These are phyloP conservation scores for Gossypium stocksii DNA, from an alignment of 345 rosid species.

Conservation along the genomic window DNA sequence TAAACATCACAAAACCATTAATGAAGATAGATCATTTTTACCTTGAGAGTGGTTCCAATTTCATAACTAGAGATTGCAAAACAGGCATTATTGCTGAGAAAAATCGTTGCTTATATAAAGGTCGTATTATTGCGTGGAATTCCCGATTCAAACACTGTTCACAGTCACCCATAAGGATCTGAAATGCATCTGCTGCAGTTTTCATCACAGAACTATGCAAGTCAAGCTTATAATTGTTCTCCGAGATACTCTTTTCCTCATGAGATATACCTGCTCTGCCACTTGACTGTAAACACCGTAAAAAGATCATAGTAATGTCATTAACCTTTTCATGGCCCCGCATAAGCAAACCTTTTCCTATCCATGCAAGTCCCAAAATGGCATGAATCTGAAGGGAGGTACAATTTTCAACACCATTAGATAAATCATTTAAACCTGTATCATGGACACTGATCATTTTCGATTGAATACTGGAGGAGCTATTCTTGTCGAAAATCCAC, in stretches of 20 bases:
- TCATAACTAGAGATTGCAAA: conserved; percentile 52
- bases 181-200: conserved; percentile 83
- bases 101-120: conserved; percentile 89
- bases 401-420: conserved; percentile 33
- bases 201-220: conserved; percentile 42
- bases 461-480: conserved; percentile 25
- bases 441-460: conserved; percentile 28
- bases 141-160: conserved; percentile 60
- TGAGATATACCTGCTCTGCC: conserved; percentile 22
- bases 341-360: conserved; percentile 91
- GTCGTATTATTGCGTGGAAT: conserved; percentile 68
- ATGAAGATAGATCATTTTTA: conserved; percentile 19
- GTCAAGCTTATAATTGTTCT: conserved; percentile 24
- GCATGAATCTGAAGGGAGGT: conserved; percentile 49
- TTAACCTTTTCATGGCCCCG: conserved; percentile 73
- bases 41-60: conserved; percentile 54
- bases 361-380: conserved; percentile 80
- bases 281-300: conserved; percentile 52
- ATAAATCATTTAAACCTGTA: conserved; percentile 28
- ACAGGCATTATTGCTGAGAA: conserved; percentile 67
- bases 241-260: conserved; percentile 14
- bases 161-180: conserved; percentile 69
- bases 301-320: conserved; percentile 49
- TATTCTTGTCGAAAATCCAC: conserved; percentile 16
- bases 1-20: conserved; percentile 5